These are phyloP conservation scores for Backusella tuberculispora DNA, from an alignment of 192 early-diverging fungal species.

Conservation along the genomic window DNA sequence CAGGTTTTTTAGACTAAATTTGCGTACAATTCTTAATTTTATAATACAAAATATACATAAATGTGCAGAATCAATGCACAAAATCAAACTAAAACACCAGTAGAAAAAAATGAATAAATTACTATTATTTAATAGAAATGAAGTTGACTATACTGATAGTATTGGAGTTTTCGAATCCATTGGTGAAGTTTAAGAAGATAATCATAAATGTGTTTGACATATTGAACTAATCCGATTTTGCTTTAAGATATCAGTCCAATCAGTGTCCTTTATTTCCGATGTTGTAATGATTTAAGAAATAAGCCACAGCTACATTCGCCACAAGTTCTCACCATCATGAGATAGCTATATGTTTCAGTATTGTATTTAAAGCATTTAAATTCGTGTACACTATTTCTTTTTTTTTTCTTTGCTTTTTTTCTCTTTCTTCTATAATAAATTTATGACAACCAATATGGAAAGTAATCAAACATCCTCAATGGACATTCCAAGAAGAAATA, in stretches of 20 bases:
- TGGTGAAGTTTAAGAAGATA: neutral
- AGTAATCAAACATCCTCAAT: conserved; percentile 3
- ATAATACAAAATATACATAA: neutral
- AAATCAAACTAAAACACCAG: no score
- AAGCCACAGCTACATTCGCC: neutral
- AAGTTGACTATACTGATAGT: no score
- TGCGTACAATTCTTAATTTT: no score
- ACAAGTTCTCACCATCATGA: conserved; percentile 2
- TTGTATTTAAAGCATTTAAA: neutral
- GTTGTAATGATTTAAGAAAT: no score
- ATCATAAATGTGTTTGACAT: neutral
- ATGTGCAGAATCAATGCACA: no score
- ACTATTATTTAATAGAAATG: no score
- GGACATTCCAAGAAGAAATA: conserved; percentile 8
- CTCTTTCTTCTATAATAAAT: neutral
- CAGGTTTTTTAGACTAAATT: no score
- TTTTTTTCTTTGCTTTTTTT: neutral
- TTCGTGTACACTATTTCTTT: neutral
- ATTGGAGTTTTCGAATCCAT: neutral
- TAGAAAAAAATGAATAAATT: no score
- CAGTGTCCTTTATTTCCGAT: no score
- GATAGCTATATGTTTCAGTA: neutral
- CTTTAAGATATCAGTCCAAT: no score
- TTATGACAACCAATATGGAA: neutral
- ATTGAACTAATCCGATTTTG: neutral